Conservation (phyloP, 257 asterid genomes). For the Salvia miltiorrhiza region DNA sequence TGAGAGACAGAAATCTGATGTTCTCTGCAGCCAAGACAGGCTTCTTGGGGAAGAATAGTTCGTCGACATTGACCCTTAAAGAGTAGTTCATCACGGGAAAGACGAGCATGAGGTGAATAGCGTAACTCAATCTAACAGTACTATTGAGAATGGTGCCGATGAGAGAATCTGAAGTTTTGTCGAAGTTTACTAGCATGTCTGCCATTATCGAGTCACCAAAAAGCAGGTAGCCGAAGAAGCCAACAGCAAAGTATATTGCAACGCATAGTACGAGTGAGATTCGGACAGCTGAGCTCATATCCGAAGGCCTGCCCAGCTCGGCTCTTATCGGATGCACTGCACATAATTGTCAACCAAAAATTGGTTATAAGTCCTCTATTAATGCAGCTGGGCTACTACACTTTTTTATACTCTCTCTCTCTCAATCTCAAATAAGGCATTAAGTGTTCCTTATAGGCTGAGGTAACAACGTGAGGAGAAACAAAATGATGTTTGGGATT, state of each 20-base stretch:
- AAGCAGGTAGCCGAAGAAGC: slow-evolving; percentile 87
- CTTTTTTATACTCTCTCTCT: neutral
- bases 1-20: slow-evolving; percentile 52
- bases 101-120: slow-evolving; percentile 95
- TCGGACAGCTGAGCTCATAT: slow-evolving; percentile 80
- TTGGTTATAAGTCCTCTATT: neutral
- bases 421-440: neutral
- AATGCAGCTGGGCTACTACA: neutral
- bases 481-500: neutral
- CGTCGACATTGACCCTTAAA: slow-evolving; percentile 73
- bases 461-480: neutral
- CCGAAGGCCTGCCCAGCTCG: slow-evolving; percentile 86
- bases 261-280: slow-evolving; percentile 65
- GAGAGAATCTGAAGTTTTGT: slow-evolving; percentile 53
- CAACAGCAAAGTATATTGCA: slow-evolving; percentile 73
- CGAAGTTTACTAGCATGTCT: slow-evolving; percentile 92
- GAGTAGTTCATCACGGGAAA: slow-evolving; percentile 97
- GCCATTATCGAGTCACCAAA: slow-evolving; percentile 96
- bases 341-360: neutral
- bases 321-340: slow-evolving; percentile 99
- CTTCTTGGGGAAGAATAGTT: slow-evolving; percentile 67
- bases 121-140: slow-evolving; percentile 75
- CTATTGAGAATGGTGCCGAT: slow-evolving; percentile 48
- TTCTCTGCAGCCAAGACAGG: slow-evolving; percentile 42
- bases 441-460: neutral